Base-by-base conservation (phyloP, 2,329 filamentous ascomycete genomes). In the Fusarium sublunatum region DNA sequence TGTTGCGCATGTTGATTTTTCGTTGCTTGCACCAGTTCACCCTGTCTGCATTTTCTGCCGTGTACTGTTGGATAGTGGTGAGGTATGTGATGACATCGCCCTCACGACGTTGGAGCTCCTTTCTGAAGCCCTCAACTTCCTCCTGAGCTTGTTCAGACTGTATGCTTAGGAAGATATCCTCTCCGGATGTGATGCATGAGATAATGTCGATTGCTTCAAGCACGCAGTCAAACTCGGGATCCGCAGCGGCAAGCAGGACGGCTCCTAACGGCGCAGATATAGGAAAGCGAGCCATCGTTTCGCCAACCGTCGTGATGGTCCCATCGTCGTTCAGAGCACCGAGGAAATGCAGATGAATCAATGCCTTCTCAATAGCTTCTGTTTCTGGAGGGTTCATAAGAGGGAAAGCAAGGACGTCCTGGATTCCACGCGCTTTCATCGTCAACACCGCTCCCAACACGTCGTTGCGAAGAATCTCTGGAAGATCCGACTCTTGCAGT, bases 391-490 rank as follows among this genome's bases (percentile, higher is more conserved):
- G 84, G 52, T 96, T 93, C 73, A 98, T 88, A 43, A 97, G 86
- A 0, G 94, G 92, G 61, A 99, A 99, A 0, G 83, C 81, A 19
- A 93, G 80, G 3, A 97, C 86, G 71, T 98, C 90, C 25, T 91
- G 83, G 11, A 98, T 88, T 0, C 93, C 93, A 50, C 93, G 86
- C 1, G 94, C 93, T 75, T 97, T 97, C 90, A 99, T 96, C 1
- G 91, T 96, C 9, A 99, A 80, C 2, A 97, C 83, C 0, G 94
- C 91, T 31, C 92, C 90, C 19, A 93, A 86, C 6, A 98, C 85
- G 74, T 99, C 94, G 71, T 92, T 96, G 19, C 95, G 87, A 10
- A 97, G 78, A 10, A 99, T 97, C 74, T 99, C 95, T 0, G 95
- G 94, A 1, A 88, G 85, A 43, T 93, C 93, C 1, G 89, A 85